Conservation (phyloP, 148 eudicot species). For the Arbutus unedo region DNA sequence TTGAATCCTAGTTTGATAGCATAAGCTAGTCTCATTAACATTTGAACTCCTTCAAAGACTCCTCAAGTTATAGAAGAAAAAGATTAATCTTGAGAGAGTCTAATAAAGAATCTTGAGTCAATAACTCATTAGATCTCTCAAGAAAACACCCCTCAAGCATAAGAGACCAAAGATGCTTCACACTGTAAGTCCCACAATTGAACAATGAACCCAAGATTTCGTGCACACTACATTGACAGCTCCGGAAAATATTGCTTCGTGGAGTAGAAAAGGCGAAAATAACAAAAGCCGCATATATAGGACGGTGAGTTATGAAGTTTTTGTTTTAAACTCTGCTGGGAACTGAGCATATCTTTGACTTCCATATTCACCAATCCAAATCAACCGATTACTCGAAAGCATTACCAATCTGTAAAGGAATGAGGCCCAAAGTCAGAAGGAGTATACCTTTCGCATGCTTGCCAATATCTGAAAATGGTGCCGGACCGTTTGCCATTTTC, state of each 20-base stretch:
- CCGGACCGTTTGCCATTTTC: slow-evolving; percentile 51
- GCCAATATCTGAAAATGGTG: slow-evolving; percentile 57
- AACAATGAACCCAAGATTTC: neutral
- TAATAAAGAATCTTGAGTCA: too few relatives aligned
- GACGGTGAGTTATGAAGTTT: neutral
- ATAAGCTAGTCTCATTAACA: neutral
- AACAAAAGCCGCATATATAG: neutral
- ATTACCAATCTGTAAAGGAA: neutral
- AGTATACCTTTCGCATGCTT: slow-evolving; percentile 45
- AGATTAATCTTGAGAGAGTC: too few relatives aligned
- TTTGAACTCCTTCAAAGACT: neutral
- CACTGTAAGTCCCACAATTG: neutral
- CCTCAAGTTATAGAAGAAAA: too few relatives aligned
- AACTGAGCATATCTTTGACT: neutral
- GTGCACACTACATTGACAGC: neutral
- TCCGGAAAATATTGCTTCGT: neutral
- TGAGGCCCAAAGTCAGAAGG: neutral
- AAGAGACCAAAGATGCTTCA: neutral
- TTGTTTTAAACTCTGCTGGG: neutral
- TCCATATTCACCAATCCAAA: neutral
- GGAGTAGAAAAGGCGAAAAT: neutral
- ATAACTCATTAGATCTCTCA: too few relatives aligned
- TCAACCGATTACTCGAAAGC: too few relatives aligned
- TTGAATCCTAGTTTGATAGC: neutral
- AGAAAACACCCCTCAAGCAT: too few relatives aligned